Evolutionary conservation across 1,139 yeast genomes (phyloP), one percentile per base, ranked within the genome.

Genomic region (Blastobotrys persicus): DNA sequence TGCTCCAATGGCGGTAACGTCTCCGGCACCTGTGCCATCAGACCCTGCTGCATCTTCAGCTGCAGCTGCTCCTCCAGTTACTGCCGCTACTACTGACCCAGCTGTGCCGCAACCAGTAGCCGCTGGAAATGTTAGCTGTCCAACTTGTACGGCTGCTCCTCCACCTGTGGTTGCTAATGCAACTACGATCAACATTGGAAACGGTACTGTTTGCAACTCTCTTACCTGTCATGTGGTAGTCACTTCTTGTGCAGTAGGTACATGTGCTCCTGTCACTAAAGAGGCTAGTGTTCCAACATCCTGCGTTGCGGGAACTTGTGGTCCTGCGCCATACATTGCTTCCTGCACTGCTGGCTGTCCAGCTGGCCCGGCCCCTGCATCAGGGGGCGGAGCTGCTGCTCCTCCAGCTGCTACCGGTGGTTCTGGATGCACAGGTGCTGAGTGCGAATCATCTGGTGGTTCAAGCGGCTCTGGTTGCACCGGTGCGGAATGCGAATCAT

Each of bases 401-500:
- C 16, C 41, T 37, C 41, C 41, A 31, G 34, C 34, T 18, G 41
- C 41, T 23, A 23, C 28, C n/a, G 41, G 41, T 4, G 26, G 16
- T 7, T 37, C 41, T 19, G 28, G n/a, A n/a, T 34, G 38, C 17
- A 4, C 38, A 6, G 38, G 38, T 13, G 38, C n/a, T 4, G 18
- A 14, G 5, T 34, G 38, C n/a, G n/a, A n/a, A n/a, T n/a, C 38
- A 14, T 7, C 14, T 16, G 38, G 38, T 4, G 14, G 38, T 34
- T 19, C 19, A 5, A 12, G n/a, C 4, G 20, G 20, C 7, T 23
- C 41, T n/a, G 28, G 11, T 16, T 13, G 18, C 9, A n/a, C 38
- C 9, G 4, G 18, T 17, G 38, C 28, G 4, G 19, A 13, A 4
- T 37, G 41, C 41, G 13, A 19, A 9, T 16, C 28, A 18, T 28